Percentiles rank a stretch among this genome's conserved stretches.
Conservation (phyloP, 2,329 filamentous ascomycete genomes). For the Nannizzia gypsea region DNA sequence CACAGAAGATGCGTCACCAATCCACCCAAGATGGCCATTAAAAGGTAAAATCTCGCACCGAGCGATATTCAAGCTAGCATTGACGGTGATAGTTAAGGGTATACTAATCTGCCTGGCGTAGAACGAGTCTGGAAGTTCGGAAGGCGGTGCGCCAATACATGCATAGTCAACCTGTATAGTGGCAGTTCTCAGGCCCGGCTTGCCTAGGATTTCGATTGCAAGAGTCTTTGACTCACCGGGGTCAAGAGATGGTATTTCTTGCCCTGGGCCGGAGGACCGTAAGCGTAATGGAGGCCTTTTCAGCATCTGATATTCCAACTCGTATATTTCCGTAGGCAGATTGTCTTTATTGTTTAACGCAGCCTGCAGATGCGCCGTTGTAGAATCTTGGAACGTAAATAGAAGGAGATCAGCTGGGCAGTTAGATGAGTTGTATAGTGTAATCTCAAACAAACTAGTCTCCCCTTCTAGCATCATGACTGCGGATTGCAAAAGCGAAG, state of each 20-base stretch:
- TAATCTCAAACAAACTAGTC: constrained; percentile 62
- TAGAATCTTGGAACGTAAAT: constrained; percentile 83
- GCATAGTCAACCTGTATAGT: constrained; percentile 79
- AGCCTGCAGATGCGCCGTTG: constrained; percentile 61
- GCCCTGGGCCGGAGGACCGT: constrained; percentile 36
- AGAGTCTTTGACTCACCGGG: constrained; percentile 60
- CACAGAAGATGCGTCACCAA: constrained; percentile 5
- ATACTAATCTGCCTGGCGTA: constrained; percentile 74
- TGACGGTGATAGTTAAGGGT: constrained; percentile 78
- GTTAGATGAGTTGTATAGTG: constrained; percentile 63
- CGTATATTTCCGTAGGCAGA: constrained; percentile 66
- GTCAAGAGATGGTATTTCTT: constrained; percentile 47
- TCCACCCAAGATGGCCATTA: constrained; percentile 57
- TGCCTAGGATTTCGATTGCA: constrained; percentile 73
- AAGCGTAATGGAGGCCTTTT: constrained; percentile 54
- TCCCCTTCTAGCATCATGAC: constrained; percentile 93
- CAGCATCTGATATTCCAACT: constrained; percentile 69
- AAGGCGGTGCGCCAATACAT: constrained; percentile 57
- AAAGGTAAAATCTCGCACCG: constrained; percentile 70
- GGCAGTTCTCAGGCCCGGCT: constrained; percentile 68
- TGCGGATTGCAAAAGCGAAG: constrained; percentile 68
- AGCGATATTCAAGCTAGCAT: constrained; percentile 73
- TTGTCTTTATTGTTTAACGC: constrained; percentile 67
- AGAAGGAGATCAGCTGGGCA: constrained; percentile 73
- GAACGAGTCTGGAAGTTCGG: constrained; percentile 59